Percentiles rank a stretch among this genome's conserved stretches.
These are phyloP conservation scores for Suhomyces taliae DNA, from an alignment of 1,139 yeast genomes.

Conservation along the genomic window DNA sequence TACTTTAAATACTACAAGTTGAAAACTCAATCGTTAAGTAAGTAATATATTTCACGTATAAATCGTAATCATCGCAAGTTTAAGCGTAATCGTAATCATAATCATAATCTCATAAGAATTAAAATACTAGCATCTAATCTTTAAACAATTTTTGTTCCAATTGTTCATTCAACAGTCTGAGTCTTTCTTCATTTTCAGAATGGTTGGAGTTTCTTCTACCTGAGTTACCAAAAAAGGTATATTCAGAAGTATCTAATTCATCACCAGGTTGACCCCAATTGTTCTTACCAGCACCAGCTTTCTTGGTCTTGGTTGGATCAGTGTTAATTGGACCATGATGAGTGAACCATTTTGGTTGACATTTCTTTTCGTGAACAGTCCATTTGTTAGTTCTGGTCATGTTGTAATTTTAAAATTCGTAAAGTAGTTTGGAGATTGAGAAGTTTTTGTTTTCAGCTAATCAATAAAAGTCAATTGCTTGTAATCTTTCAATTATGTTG, in stretches of 20 bases:
- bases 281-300: slow-evolving; percentile 80
- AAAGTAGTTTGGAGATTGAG: too few relatives aligned
- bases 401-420: not conserved
- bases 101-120: too few relatives aligned
- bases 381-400: slow-evolving; percentile 91
- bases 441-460: not conserved
- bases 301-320: slow-evolving; percentile 76
- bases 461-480: not conserved
- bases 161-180: slow-evolving; percentile 24
- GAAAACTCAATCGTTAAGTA: not conserved
- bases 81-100: not conserved
- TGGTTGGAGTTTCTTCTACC: slow-evolving; percentile 47
- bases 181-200: slow-evolving; percentile 25
- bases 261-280: slow-evolving; percentile 77
- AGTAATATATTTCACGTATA: slow-evolving; percentile 1
- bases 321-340: slow-evolving; percentile 66
- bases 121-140: not conserved
- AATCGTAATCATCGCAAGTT: not conserved
- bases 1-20: not conserved
- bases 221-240: slow-evolving; percentile 26
- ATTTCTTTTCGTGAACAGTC: slow-evolving; percentile 60
- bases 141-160: slow-evolving; percentile 20
- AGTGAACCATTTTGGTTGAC: slow-evolving; percentile 72
- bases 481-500: not conserved
- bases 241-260: slow-evolving; percentile 41